Base-by-base conservation (phyloP, 2,329 filamentous ascomycete species). In the Fusarium ambrosium region DNA sequence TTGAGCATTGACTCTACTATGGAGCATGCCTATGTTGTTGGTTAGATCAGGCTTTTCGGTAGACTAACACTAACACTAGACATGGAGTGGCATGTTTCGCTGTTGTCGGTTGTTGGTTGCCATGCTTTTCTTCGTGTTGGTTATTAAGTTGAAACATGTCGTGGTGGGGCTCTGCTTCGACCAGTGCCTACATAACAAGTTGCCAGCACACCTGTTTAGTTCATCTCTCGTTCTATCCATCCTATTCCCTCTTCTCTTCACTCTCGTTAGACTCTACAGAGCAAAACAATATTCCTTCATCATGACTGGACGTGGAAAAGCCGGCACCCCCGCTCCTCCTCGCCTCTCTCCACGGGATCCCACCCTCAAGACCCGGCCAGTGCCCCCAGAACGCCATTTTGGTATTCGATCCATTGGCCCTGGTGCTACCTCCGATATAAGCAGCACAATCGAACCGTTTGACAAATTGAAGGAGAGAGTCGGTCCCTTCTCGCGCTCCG, bases 321-420 rank as follows among this genome's bases (percentile, higher is more conserved):
- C 41, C 2, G 41, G 20, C 39, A 51, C 45, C 5, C 9, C 45
- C 16, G 16, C 9, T 13, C 32, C 20, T n/a, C 16, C 34, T 9
- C 32, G 4, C 6, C 66, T 73, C 16, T 18, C 56, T 37, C 41
- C 68, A 7, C 63, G 63, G 16, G 68, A 71, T 10, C 39, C 29
- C 22, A 68, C 71, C 27, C 71, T 73, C 32, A 29, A 55, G 7
- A 55, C 16, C 18, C 48, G 68, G n/a, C 27, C 63, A 8, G 43
- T 65, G 4, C 71, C 71, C 27, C 22, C 20, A 20, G 64, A 71
- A 22, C 71, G 64, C 34, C 58, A 6, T n/a, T 73, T 74, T 13
- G 37, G 41, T 3, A 20, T 41, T 22, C 45, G 64, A 39, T 64
- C 65, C 20, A 32, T 75, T 4, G 69, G 72, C 22, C 72, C 71